Conservation (phyloP, 805 yeast species). For the Ascoidea tarda region DNA sequence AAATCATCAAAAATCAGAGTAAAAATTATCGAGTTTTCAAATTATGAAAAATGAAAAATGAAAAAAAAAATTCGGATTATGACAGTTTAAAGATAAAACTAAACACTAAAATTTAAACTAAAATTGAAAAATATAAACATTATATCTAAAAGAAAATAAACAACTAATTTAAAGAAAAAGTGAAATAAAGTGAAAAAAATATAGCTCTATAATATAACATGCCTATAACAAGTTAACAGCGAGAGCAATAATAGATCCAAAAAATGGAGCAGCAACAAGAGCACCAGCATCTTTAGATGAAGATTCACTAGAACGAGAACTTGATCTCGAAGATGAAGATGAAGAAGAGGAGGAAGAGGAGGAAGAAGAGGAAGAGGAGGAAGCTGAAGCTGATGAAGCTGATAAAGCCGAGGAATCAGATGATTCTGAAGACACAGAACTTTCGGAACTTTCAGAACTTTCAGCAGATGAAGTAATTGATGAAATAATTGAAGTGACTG, state of each 20-base stretch:
- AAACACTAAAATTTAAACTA: too few species aligned
- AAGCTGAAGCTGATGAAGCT: not conserved
- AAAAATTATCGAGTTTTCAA: too few species aligned
- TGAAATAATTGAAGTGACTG: not conserved
- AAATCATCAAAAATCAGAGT: too few species aligned
- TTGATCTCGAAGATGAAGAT: not conserved
- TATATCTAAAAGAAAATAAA: too few species aligned
- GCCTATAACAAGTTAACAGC: not conserved
- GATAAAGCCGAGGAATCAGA: not conserved
- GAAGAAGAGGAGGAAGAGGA: conserved; percentile 3
- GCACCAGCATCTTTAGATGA: not conserved
- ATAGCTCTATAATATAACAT: too few species aligned
- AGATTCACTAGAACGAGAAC: not conserved
- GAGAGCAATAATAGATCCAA: too few species aligned
- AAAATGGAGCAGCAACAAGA: not conserved
- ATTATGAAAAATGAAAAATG: too few species aligned
- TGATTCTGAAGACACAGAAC: not conserved
- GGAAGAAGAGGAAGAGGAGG: conserved; percentile 1
- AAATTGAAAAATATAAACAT: too few species aligned
- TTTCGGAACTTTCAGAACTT: not conserved
- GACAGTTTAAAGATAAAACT: too few species aligned
- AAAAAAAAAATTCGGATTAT: too few species aligned
- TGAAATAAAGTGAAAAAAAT: not conserved
- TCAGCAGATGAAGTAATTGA: not conserved
- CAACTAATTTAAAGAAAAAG: too few species aligned